These are phyloP conservation scores for Penicillium coprophilum DNA, from an alignment of 495 filamentous ascomycete species.

Conservation along the genomic window DNA sequence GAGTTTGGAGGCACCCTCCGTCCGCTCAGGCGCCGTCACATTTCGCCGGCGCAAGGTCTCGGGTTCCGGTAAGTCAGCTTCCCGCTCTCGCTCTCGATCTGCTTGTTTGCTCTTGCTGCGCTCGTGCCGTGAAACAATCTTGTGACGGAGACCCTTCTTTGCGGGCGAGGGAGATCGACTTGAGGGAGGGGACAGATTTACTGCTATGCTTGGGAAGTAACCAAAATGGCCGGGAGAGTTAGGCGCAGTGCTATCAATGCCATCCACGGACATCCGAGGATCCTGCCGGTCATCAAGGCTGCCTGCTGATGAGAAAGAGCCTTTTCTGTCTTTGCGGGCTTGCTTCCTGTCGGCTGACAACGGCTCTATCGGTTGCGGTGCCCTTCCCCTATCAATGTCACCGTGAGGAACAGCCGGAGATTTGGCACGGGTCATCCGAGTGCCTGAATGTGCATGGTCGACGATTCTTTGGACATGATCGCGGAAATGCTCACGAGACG, in stretches of 20 bases:
- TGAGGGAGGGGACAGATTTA: conserved; percentile 53
- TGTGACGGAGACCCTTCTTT: conserved; percentile 46
- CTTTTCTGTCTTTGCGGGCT: conserved; percentile 19
- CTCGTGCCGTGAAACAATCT: conserved; percentile 45
- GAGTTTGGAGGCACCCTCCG: conserved; percentile 19
- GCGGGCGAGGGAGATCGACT: conserved; percentile 54
- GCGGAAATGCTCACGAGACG: conserved; percentile 4
- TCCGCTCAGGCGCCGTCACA: conserved; percentile 14
- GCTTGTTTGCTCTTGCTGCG: conserved; percentile 45
- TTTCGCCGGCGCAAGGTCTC: conserved; percentile 23
- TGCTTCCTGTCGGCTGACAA: conserved; percentile 12
- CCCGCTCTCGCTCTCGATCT: conserved; percentile 25
- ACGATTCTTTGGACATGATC: conserved; percentile 11
- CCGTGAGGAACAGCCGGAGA: conserved; percentile 5
- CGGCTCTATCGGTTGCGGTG: conserved; percentile 9
- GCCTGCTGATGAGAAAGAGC: conserved; percentile 38
- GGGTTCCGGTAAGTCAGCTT: conserved; percentile 25
- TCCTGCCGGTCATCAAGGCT: conserved; percentile 40
- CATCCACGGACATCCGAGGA: conserved; percentile 47
- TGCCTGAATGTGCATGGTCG: conserved; percentile 5
- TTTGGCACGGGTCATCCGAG: conserved; percentile 16
- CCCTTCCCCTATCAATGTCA: conserved; percentile 9
- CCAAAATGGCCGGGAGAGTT: conserved; percentile 45
- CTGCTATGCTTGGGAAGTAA: conserved; percentile 58
- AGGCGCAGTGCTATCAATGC: conserved; percentile 47